Evolutionary conservation across 1,284 basidiomycete species (phyloP).

Genomic region (Ustilago sp.): DNA sequence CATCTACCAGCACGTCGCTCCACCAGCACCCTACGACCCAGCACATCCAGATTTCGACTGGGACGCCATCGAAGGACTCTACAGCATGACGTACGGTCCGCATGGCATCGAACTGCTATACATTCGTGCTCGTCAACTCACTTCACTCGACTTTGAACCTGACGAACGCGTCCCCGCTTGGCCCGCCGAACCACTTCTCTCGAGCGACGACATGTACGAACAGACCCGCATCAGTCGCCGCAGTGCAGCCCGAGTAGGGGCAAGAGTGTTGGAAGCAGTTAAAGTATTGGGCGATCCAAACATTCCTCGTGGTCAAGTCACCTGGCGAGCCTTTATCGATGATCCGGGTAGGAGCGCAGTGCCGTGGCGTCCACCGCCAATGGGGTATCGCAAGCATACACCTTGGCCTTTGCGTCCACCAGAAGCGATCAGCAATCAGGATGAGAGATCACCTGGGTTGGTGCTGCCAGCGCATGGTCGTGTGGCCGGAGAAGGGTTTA

Average conservation of each 20-base stretch:
- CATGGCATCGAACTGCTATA: slow-evolving; percentile 58
- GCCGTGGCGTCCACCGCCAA: slow-evolving; percentile 40
- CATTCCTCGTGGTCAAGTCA: slow-evolving; percentile 54
- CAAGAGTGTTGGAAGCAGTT: slow-evolving; percentile 52
- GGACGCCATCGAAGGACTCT: slow-evolving; percentile 49
- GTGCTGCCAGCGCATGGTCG: slow-evolving; percentile 50
- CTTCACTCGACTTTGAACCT: slow-evolving; percentile 50
- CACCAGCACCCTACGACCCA: slow-evolving; percentile 41
- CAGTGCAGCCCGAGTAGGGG: slow-evolving; percentile 33
- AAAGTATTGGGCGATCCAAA: slow-evolving; percentile 58
- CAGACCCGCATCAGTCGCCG: slow-evolving; percentile 43
- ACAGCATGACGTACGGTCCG: slow-evolving; percentile 58
- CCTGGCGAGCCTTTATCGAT: slow-evolving; percentile 56
- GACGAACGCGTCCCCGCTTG: slow-evolving; percentile 33
- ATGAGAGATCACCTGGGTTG: slow-evolving; percentile 45
- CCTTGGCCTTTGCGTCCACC: slow-evolving; percentile 45
- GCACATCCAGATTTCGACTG: slow-evolving; percentile 53
- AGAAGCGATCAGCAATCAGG: slow-evolving; percentile 17
- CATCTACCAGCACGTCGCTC: slow-evolving; percentile 23
- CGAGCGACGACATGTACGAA: slow-evolving; percentile 47
- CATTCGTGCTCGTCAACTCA: slow-evolving; percentile 49
- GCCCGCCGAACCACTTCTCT: slow-evolving; percentile 51
- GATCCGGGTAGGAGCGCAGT: slow-evolving; percentile 45
- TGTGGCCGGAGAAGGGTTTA: slow-evolving; percentile 54
- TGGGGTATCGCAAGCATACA: slow-evolving; percentile 39